Evolutionary conservation across 805 yeast species (phyloP).

Genomic region (Monosporozyma yasuniensis): DNA sequence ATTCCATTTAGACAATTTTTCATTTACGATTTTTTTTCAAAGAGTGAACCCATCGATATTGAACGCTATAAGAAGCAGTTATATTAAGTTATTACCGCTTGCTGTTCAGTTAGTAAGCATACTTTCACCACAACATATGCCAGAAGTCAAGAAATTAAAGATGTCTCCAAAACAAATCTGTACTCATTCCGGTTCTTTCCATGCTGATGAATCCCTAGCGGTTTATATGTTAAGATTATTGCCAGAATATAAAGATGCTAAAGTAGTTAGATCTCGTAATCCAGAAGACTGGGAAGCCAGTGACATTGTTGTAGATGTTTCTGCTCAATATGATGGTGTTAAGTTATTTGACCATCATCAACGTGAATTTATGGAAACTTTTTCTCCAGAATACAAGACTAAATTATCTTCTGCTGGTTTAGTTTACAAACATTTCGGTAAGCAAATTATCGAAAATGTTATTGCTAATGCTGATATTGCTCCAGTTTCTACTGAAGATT

Average conservation of each 20-base stretch:
- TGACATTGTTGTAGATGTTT: slow-evolving; percentile 91
- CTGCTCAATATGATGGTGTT: slow-evolving; percentile 68
- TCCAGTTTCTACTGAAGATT: slow-evolving; percentile 26
- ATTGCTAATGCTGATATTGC: slow-evolving; percentile 31
- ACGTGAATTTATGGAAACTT: slow-evolving; percentile 75
- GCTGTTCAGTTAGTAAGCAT: slow-evolving; percentile 13
- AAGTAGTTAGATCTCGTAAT: slow-evolving; percentile 74
- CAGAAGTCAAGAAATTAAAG: background rate
- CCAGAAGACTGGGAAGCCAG: slow-evolving; percentile 74
- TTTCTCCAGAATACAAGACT: slow-evolving; percentile 54
- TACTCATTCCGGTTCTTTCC: slow-evolving; percentile 90
- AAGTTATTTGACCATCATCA: slow-evolving; percentile 96
- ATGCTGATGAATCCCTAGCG: slow-evolving; percentile 94
- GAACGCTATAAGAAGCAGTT: background rate
- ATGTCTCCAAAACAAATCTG: slow-evolving; percentile 46
- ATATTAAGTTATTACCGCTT: background rate
- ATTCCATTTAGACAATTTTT: background rate
- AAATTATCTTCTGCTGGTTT: slow-evolving; percentile 91
- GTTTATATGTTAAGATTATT: slow-evolving; percentile 72
- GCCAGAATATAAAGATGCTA: slow-evolving; percentile 59
- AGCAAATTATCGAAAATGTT: slow-evolving; percentile 46
- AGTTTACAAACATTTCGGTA: slow-evolving; percentile 79
- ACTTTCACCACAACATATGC: slow-evolving; percentile 10
- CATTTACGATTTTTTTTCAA: background rate
- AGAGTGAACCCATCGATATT: background rate